Base-by-base conservation (phyloP, 1,284 basidiomycete species). In the Ustilago lituana region DNA sequence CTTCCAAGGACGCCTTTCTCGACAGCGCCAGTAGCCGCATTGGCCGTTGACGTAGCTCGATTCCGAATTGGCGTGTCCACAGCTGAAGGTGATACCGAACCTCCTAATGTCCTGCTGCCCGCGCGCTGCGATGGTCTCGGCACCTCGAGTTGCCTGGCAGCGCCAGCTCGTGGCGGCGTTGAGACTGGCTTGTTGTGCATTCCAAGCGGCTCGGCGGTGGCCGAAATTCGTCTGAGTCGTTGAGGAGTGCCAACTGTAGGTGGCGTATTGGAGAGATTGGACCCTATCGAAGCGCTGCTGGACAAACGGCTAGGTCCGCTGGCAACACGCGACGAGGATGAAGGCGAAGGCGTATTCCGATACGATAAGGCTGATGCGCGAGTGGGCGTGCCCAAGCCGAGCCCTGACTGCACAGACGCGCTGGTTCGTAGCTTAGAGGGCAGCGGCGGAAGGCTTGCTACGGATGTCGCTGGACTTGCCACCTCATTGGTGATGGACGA, bases 311-410 rank as follows among this genome's bases (percentile, higher is more conserved):
- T 40, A 1, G 69, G 69, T 0, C 69, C 69, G 19, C 69, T 72
- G 14, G 48, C 54, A 11, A 63, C 38, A 20, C 69, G 63, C 7
- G 55, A 55, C 5, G 58, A 49, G 7, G 63, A 52, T 7, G 66
- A 59, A 8, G 49, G 22, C 2, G 51, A 24, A 12, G 56, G 47
- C 12, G 49, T 58, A 17, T 33, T 58, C 27, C 53, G 48, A n/a
- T 47, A 24, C 4, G 59, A 27, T 8, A 48, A 12, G 3, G 53
- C 54, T 7, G 62, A 55, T 20, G 54, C 45, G 5, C 71, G 61
- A 14, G 48, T 41, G 0, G 71, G 71, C 12, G 64, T 72, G 20
- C 69, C 69, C n/a, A 55, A 36, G 31, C 63, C 68, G 4, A 73
- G 45, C 2, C 57, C 69, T 1, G 59, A 48, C 35, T 68, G 65